phyloP scores from a whole-genome alignment of 768 basidiomycete species.

The Suillus sp. region DNA sequence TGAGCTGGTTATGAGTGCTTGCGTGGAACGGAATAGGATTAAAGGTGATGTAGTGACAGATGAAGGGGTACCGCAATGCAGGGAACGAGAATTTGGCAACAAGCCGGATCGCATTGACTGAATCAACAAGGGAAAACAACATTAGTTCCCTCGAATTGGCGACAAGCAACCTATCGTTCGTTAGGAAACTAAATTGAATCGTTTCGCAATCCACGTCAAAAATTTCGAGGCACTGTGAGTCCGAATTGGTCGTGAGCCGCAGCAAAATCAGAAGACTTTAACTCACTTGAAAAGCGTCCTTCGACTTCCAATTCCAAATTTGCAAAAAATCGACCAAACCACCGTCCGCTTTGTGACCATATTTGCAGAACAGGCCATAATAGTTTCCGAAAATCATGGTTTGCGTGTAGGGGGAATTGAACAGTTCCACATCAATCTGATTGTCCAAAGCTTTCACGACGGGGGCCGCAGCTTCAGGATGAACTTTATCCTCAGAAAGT shows the following conservation, averaged over 20 bases:
- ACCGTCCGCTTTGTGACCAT: background rate
- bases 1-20: background rate
- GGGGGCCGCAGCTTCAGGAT: background rate
- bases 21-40: background rate
- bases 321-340: background rate
- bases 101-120: background rate
- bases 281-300: background rate
- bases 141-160: background rate
- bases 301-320: constrained; percentile 5
- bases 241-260: background rate
- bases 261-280: background rate
- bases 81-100: background rate
- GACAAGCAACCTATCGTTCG: background rate
- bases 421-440: background rate
- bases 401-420: too few relatives aligned
- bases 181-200: background rate
- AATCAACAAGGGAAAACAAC: background rate
- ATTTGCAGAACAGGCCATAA: background rate
- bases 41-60: background rate
- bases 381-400: background rate
- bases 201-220: background rate
- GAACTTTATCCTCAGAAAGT: background rate
- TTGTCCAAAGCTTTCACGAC: background rate
- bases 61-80: background rate
- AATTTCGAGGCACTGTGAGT: background rate